Base-by-base conservation (phyloP, 805 yeast genomes). In the Cyberlindnera subsufficiens region DNA sequence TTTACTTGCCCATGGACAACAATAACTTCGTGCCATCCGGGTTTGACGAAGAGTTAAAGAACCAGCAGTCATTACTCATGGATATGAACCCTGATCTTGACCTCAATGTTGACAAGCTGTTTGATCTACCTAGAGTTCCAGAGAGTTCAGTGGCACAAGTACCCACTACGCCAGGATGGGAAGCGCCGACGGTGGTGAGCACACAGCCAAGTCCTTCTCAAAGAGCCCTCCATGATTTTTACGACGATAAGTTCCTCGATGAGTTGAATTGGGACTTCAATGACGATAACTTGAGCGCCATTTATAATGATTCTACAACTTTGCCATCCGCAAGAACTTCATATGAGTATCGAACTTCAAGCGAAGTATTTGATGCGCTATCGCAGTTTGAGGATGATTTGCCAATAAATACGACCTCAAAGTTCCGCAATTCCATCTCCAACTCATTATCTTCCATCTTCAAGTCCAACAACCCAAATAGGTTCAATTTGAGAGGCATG, bases 301-400 rank as follows among this genome's bases (percentile, higher is more conserved):
- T 35, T 3, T 49, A 42, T 38, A 55, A 50, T 9, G 58, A 55
- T 14, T 43, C 53, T 2, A 35, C 52, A 3, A 55, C 60, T 3
- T 29, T 55, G 34, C 55, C 52, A 5, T 54, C 58, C 5, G 56
- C 58, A 3, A 43, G 50, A 41, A 60, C 64, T 11, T 53, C 62
- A 9, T 65, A 65, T 39, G 68, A 64, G 38, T 59, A 61, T 33
- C 57, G 77, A 38, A 56, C 66, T 2, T 60, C 69, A 20, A 47
- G 67, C 18, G 74, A 77, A 72, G 65, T 70, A 45, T 50, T 68
- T 18, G 78, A 78, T 13, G 54, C 68, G 5, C 54, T 74, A 2
- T 30, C 54, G 15, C 40, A 38, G n/a, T 20, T 18, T 11, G 48
- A 44, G 18, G 41, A 35, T 30, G 44, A 38, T 14, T 25, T 17